phyloP scores from a whole-genome alignment of 305 asterid genomes.

The Vinca major region DNA sequence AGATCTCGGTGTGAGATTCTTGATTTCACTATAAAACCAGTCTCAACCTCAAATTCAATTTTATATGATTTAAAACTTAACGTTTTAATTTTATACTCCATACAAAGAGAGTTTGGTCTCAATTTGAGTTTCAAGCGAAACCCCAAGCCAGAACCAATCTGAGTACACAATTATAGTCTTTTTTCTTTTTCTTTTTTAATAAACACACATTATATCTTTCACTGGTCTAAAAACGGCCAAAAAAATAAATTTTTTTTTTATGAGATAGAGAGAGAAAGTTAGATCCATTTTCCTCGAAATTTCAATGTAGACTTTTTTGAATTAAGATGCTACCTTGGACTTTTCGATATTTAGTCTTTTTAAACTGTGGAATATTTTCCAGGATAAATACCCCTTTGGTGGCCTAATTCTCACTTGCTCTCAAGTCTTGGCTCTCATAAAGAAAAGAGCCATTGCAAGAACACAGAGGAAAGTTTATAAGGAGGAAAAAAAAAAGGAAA shows the following conservation, averaged over 20 bases:
- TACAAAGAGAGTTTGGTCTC: too few relatives aligned
- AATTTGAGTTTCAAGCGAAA: too few relatives aligned
- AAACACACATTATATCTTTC: not conserved
- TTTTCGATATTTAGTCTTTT: not conserved
- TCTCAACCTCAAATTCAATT: too few relatives aligned
- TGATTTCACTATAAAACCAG: too few relatives aligned
- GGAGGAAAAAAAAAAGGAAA: not conserved
- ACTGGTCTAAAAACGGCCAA: not conserved
- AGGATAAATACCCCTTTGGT: constrained; percentile 37
- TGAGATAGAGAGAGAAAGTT: constrained; percentile 7
- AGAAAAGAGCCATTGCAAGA: constrained; percentile 1
- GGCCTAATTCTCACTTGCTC: constrained; percentile 19
- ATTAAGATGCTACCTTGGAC: constrained; percentile 28
- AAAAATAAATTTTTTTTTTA: not conserved
- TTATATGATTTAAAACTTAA: too few relatives aligned
- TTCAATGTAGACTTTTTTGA: constrained; percentile 21
- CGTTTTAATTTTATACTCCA: too few relatives aligned
- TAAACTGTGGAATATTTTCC: not conserved
- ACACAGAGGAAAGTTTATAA: not conserved
- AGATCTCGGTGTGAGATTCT: too few relatives aligned
- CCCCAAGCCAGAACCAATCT: too few relatives aligned
- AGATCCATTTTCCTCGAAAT: constrained; percentile 39
- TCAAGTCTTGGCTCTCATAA: constrained; percentile 6
- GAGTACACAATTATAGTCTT: too few relatives aligned
- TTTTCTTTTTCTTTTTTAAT: too few relatives aligned